Base-by-base conservation (phyloP, 169 alveolate genomes). In the Plasmodium vivax region DNA sequence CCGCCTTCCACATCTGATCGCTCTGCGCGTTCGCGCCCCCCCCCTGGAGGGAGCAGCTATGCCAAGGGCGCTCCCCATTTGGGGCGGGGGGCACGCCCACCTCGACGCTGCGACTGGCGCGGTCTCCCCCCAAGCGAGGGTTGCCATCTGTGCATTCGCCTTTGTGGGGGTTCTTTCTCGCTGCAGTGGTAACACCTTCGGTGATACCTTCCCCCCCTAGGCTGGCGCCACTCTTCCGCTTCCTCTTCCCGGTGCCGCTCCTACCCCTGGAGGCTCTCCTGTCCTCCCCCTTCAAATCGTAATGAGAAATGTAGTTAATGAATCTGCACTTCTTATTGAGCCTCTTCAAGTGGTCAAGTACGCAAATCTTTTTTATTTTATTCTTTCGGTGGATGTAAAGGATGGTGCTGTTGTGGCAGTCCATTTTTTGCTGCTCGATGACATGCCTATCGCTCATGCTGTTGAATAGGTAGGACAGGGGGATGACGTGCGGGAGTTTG, bases 361-460 rank as follows among this genome's bases (percentile, higher is more conserved):
- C 77, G 19, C 68, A 87, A 6, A 87, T 77, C 38, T 87, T 87
- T 87, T 87, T 87, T 36, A 87, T 54, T 77, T 87, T 87, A 79
- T 87, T 75, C 16, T 77, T 87, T 56, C 82, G 62, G 77, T 79
- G 93, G 30, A 87, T 87, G 27, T 87, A 87, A 54, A 87, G 30
- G 12, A 87, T 87, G 41, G 93, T 87, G 41, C 87, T 87, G 19
- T 34, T 87, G n/a, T 30, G 47, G 12, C 47, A 34, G 30, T 77
- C 82, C 32, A 87, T 75, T 87, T 87, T 87, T 6, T 47, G 82
- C 71, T 87, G 79, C 41, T 87, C 87, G 16, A 87, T 56, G 27
- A 54, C 41, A 87, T 87, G 85, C 36, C 85, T 30, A 12, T 87
- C 82, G 27, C 81, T 51, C 23, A 87, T 27, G 41, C 77, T 77